Conservation (phyloP, 208 protist genomes). For the Wallacemonas sp. region DNA sequence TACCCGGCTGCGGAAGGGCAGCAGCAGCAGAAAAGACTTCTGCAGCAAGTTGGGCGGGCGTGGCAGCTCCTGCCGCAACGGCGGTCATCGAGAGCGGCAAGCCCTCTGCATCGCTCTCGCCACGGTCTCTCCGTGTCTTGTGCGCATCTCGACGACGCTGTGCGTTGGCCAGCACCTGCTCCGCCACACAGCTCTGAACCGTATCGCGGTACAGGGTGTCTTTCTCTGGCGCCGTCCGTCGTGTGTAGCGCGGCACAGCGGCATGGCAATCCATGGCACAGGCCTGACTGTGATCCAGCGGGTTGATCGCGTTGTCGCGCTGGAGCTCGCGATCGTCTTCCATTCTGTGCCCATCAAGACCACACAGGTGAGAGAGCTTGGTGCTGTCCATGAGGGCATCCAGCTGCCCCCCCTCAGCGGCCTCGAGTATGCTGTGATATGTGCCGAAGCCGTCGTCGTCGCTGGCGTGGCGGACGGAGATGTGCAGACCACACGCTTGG, state of each 20-base stretch:
- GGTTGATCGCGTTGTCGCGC: background rate
- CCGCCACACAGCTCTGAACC: background rate
- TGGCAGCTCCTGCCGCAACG: too few species aligned
- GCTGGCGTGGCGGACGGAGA: background rate
- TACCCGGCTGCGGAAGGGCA: background rate
- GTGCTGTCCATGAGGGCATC: background rate
- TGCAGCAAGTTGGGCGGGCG: background rate
- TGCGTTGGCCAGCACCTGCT: too few species aligned
- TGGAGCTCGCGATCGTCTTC: background rate
- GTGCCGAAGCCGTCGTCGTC: constrained; percentile 2
- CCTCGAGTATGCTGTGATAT: background rate
- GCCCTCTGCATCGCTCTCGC: background rate
- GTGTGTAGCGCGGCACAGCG: background rate
- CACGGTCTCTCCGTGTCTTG: background rate
- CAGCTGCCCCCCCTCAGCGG: background rate
- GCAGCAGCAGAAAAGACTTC: background rate
- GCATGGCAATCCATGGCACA: constrained; percentile 1
- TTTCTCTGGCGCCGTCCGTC: background rate
- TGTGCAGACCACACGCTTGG: constrained; percentile 5
- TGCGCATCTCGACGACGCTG: too few species aligned
- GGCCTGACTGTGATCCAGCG: background rate
- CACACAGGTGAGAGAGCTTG: background rate
- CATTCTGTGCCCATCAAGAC: background rate
- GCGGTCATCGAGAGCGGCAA: background rate
- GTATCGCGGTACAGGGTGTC: background rate